Evolutionary conservation across 2,329 filamentous ascomycete genomes (phyloP).

Genomic region (Botrytis paeoniae): DNA sequence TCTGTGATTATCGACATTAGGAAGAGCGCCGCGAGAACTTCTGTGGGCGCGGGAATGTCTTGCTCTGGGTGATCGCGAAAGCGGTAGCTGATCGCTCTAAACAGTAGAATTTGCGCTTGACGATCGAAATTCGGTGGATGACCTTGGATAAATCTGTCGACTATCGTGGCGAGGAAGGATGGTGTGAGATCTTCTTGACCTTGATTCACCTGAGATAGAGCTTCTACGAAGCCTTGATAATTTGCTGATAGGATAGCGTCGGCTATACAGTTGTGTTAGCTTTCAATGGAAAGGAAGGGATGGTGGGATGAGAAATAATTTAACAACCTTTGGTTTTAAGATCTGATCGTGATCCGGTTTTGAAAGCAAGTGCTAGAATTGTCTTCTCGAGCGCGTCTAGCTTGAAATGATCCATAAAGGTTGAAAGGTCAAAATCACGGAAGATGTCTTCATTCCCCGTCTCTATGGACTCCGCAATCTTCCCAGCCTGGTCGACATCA

Average conservation of each 20-base stretch:
- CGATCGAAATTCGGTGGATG: constrained; percentile 84
- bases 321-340: constrained; percentile 80
- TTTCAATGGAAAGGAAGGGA: constrained; percentile 18
- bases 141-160: constrained; percentile 84
- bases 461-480: constrained; percentile 92
- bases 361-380: constrained; percentile 84
- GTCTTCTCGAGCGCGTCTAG: constrained; percentile 86
- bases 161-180: constrained; percentile 71
- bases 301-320: not conserved
- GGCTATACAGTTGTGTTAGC: constrained; percentile 50
- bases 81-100: constrained; percentile 60
- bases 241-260: constrained; percentile 86
- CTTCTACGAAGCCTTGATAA: constrained; percentile 72
- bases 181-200: constrained; percentile 65
- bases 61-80: constrained; percentile 50
- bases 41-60: constrained; percentile 64
- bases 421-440: constrained; percentile 91
- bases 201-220: constrained; percentile 63
- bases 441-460: constrained; percentile 89
- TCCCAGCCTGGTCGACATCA: constrained; percentile 77
- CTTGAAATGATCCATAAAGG: constrained; percentile 95
- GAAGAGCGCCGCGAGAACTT: constrained; percentile 68
- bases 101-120: constrained; percentile 66
- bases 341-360: constrained; percentile 74
- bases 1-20: constrained; percentile 64